Percentiles rank a stretch among this genome's conserved stretches.
phyloP scores from a whole-genome alignment of 2,329 filamentous ascomycete species.

The Cephalotrichum gorgonifer region DNA sequence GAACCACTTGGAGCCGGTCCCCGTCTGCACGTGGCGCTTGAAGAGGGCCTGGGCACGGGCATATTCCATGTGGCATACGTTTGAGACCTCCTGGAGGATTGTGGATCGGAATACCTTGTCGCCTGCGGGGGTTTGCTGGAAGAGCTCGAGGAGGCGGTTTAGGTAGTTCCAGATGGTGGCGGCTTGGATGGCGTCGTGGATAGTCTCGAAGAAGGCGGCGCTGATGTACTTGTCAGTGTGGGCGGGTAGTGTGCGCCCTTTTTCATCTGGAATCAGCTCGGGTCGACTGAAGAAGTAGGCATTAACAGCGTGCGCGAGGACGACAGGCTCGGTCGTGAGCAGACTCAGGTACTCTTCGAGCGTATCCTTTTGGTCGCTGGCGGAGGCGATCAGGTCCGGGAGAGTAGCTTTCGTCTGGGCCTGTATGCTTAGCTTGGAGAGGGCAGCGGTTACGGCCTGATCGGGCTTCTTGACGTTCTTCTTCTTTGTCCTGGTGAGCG shows the following conservation, averaged over 20 bases:
- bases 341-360: slow-evolving; percentile 23
- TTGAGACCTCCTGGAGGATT: slow-evolving; percentile 34
- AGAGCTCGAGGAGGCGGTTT: slow-evolving; percentile 20
- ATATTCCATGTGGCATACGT: slow-evolving; percentile 33
- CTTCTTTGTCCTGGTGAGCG: slow-evolving; percentile 14
- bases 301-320: slow-evolving; percentile 22
- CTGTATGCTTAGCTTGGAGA: slow-evolving; percentile 21
- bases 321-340: slow-evolving; percentile 18
- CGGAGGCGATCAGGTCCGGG: slow-evolving; percentile 16
- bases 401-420: slow-evolving; percentile 17
- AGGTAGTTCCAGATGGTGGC: slow-evolving; percentile 31
- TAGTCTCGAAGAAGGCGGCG: slow-evolving; percentile 27
- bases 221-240: slow-evolving; percentile 31
- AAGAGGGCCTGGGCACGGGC: slow-evolving; percentile 23
- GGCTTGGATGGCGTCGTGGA: slow-evolving; percentile 23
- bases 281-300: slow-evolving; percentile 26
- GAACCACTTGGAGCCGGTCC: slow-evolving; percentile 27
- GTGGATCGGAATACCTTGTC: slow-evolving; percentile 20
- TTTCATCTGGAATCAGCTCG: slow-evolving; percentile 33
- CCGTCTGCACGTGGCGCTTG: slow-evolving; percentile 27
- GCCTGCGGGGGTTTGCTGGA: slow-evolving; percentile 12
- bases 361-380: slow-evolving; percentile 19
- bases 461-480: slow-evolving; percentile 17
- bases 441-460: slow-evolving; percentile 16
- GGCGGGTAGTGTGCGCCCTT: slow-evolving; percentile 24